Evolutionary conservation across 495 filamentous ascomycete genomes (phyloP), one percentile per base, ranked within the genome.

Genomic region (Penicillium cosmopolitanum): DNA sequence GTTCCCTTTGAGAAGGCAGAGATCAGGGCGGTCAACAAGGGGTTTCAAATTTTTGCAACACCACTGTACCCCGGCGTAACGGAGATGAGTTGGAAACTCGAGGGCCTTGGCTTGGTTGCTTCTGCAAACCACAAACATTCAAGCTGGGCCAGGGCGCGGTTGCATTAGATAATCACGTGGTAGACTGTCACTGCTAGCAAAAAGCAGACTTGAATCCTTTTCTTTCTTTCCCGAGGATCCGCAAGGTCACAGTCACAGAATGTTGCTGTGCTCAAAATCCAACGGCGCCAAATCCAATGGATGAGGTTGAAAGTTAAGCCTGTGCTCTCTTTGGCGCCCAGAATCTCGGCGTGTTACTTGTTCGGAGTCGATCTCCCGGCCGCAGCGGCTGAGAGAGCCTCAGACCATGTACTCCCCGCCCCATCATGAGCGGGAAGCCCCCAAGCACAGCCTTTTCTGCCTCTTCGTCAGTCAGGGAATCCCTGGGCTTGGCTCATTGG

Each of bases 271-370:
- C 42, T 40, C 34, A 28, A 42, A 53, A 65, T 52, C 68, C 74
- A 77, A 77, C 74, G 61, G 74, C 73, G 74, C 66, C 62, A 68
- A 74, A 35, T 34, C 21, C 38, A 42, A 52, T 58, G 33, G 16
- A 10, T 42, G 15, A 53, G 23, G 61, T 43, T 25, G 35, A 13
- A 48, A 51, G 42, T 44, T 50, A 25, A 48, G 28, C 58, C 65
- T 69, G 56, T 69, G 58, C 51, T 62, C 67, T 66, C 61, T 60
- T 77, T 74, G 73, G 66, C 73, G 73, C 74, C 67, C 61, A 60
- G 52, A 58, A 50, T 48, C 58, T 67, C 59, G 60, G 61, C 65
- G 63, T 44, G 36, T 51, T 54, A 53, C 47, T 64, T 61, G 54
- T 55, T 46, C 62, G 56, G 58, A 68, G 58, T 68, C 50, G 47